These are phyloP conservation scores for Talaromyces sp. DNA, from an alignment of 2,329 filamentous ascomycete species.

Conservation along the genomic window DNA sequence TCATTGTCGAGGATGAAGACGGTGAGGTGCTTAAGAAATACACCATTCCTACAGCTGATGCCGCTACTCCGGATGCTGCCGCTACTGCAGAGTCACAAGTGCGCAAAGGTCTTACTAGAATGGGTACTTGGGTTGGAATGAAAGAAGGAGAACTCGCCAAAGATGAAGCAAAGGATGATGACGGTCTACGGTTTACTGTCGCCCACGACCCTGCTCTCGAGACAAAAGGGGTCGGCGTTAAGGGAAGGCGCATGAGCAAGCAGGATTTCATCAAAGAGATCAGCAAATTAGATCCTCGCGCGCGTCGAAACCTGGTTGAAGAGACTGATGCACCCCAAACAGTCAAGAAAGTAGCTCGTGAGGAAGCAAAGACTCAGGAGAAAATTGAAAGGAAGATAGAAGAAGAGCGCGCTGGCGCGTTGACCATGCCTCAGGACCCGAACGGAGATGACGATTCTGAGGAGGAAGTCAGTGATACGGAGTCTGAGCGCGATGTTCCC, in stretches of 20 bases:
- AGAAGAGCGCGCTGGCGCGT: background rate
- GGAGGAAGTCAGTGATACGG: constrained; percentile 4
- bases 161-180: constrained; percentile 26
- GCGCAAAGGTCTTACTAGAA: constrained; percentile 49
- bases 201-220: constrained; percentile 38
- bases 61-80: constrained; percentile 19
- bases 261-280: constrained; percentile 60
- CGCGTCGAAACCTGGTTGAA: constrained; percentile 44
- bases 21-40: constrained; percentile 66
- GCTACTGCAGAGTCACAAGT: constrained; percentile 34
- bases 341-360: constrained; percentile 33
- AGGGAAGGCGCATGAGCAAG: constrained; percentile 59
- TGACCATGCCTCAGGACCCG: constrained; percentile 8
- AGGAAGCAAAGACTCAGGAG: constrained; percentile 17
- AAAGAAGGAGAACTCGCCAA: constrained; percentile 29
- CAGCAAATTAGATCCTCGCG: constrained; percentile 54
- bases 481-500: constrained; percentile 18
- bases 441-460: constrained; percentile 7
- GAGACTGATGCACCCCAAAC: constrained; percentile 35
- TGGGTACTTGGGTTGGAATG: constrained; percentile 54
- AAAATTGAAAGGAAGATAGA: constrained; percentile 19
- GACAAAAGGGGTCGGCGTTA: constrained; percentile 32
- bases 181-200: constrained; percentile 58
- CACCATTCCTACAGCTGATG: constrained; percentile 50
- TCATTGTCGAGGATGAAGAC: constrained; percentile 64